These are phyloP conservation scores for Nemania sp. DNA, from an alignment of 2,329 filamentous ascomycete genomes.

Conservation along the genomic window DNA sequence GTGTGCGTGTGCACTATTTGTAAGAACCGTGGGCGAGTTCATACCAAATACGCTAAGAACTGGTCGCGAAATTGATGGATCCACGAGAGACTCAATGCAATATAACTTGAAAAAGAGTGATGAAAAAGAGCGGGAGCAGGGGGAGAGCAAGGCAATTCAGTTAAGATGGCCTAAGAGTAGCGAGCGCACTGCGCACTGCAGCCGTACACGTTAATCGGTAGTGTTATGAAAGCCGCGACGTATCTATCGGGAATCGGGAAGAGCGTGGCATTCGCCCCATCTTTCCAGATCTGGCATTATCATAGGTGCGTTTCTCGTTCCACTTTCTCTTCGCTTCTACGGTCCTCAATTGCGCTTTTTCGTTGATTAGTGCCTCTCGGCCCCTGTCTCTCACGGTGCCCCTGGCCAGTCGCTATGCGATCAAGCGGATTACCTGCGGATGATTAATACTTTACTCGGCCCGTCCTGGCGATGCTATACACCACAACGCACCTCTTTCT, in stretches of 20 bases:
- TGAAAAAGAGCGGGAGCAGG: too few species aligned
- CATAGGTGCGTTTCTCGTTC: too few species aligned
- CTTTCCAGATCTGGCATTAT: neutral
- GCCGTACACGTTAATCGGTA: too few species aligned
- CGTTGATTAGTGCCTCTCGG: conserved; percentile 1
- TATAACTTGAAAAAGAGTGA: too few species aligned
- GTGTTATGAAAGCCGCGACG: neutral
- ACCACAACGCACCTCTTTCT: conserved; percentile 1
- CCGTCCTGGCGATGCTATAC: conserved; percentile 19
- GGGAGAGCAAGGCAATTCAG: neutral
- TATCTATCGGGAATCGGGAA: neutral
- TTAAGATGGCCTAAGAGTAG: neutral
- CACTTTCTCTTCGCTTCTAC: neutral
- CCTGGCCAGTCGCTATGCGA: conserved; percentile 11
- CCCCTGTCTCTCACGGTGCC: neutral
- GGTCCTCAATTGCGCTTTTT: neutral
- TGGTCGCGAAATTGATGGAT: too few species aligned
- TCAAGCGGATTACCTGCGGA: conserved; percentile 20
- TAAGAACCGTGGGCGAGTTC: conserved; percentile 10
- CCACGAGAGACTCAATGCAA: too few species aligned
- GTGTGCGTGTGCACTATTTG: conserved; percentile 2
- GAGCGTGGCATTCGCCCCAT: conserved; percentile 2
- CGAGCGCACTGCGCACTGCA: too few species aligned
- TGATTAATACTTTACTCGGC: conserved; percentile 15
- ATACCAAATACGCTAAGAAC: neutral